phyloP scores from a whole-genome alignment of 805 yeast species.

The Nakazawaea populi region DNA sequence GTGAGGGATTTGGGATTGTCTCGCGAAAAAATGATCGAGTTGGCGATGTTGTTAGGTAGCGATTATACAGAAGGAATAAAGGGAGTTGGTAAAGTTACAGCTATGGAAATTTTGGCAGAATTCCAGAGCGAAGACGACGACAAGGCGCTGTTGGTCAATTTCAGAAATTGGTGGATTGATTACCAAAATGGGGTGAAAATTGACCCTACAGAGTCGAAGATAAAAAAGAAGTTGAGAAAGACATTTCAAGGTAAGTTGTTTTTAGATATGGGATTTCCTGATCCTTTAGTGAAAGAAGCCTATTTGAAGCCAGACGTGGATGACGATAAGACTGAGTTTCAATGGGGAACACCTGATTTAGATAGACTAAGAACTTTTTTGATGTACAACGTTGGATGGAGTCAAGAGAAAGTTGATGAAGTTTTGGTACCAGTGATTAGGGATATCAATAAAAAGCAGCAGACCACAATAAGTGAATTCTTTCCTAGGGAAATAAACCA shows the following conservation, averaged over 20 bases:
- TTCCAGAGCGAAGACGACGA: conserved; percentile 41
- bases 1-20: conserved; percentile 57
- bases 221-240: conserved; percentile 53
- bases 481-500: conserved; percentile 55
- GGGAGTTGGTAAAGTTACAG: conserved; percentile 91
- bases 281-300: conserved; percentile 60
- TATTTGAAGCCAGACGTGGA: conserved; percentile 82
- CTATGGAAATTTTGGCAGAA: conserved; percentile 86
- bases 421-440: conserved; percentile 79
- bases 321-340: conserved; percentile 65
- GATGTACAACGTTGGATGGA: conserved; percentile 75
- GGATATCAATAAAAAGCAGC: conserved; percentile 66
- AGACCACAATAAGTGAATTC: conserved; percentile 59
- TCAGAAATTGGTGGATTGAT: conserved; percentile 53
- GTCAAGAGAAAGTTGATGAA: conserved; percentile 67
- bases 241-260: conserved; percentile 50
- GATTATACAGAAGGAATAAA: conserved; percentile 92
- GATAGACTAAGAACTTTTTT: conserved; percentile 72
- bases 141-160: conserved; percentile 22
- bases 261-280: conserved; percentile 66
- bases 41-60: conserved; percentile 85
- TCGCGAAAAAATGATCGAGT: conserved; percentile 60
- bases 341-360: conserved; percentile 87
- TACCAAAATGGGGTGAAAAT: conserved; percentile 34
- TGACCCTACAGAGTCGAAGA: conserved; percentile 35